A percentile compares a stretch with the other conserved stretches of the same genome.
Evolutionary conservation across 1,284 basidiomycete genomes (phyloP).

Genomic region (Moesziomyces globuligerus): DNA sequence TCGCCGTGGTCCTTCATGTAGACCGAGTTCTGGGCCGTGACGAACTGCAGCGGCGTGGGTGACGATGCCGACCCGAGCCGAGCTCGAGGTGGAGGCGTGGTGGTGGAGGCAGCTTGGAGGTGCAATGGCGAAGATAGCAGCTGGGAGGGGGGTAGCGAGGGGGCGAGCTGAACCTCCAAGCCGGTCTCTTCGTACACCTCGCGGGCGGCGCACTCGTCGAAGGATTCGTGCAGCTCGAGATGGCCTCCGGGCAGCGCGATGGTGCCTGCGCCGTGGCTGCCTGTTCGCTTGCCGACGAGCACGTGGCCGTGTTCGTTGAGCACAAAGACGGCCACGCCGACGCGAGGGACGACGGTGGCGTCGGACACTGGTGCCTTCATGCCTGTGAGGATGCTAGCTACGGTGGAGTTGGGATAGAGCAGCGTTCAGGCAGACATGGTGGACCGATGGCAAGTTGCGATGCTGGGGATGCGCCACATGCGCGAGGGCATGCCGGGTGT

Average conservation of each 20-base stretch:
- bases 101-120: conserved; percentile 11
- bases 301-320: conserved; percentile 50
- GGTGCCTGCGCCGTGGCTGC: conserved; percentile 61
- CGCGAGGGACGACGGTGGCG: conserved; percentile 47
- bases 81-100: conserved; percentile 14
- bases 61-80: no score
- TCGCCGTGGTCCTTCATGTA: conserved; percentile 42
- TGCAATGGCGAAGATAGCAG: conserved; percentile 9
- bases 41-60: conserved; percentile 35
- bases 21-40: conserved; percentile 50
- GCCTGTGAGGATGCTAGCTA: not conserved
- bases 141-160: conserved; percentile 3
- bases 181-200: conserved; percentile 51
- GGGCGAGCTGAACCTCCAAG: conserved; percentile 32
- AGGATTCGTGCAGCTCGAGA: conserved; percentile 63
- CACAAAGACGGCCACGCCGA: conserved; percentile 64
- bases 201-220: conserved; percentile 57
- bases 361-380: conserved; percentile 27
- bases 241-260: conserved; percentile 64
- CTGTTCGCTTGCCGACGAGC: conserved; percentile 60
- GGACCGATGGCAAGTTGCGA: no score
- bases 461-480: no score
- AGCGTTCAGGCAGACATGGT: no score
- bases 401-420: no score
- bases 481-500: no score